Conservation (phyloP, 1,284 basidiomycete genomes). For the Meripilus lineatus region DNA sequence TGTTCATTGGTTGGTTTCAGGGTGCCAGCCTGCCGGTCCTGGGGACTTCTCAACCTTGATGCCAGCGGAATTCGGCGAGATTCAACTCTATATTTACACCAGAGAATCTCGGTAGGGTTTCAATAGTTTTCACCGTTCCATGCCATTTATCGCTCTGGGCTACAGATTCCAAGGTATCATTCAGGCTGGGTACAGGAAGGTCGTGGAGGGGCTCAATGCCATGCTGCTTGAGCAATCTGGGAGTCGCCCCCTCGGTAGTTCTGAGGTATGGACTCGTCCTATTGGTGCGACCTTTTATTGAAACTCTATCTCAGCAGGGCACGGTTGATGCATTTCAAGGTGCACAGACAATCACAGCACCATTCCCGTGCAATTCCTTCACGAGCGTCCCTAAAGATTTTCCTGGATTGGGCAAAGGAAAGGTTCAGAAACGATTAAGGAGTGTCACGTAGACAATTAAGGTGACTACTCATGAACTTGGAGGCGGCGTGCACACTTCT, state of each 20-base stretch:
- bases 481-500: too few species aligned
- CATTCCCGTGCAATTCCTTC: not conserved
- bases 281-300: not conserved
- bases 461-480: too few species aligned
- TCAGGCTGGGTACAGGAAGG: slow-evolving; percentile 5
- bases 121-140: not conserved
- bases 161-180: slow-evolving; percentile 6
- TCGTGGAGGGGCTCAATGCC: slow-evolving; percentile 3
- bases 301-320: too few species aligned
- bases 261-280: not conserved
- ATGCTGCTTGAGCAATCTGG: not conserved
- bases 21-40: slow-evolving; percentile 14
- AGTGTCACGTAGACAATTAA: too few species aligned
- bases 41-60: slow-evolving; percentile 62
- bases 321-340: too few species aligned
- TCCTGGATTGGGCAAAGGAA: too few species aligned
- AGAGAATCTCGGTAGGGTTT: slow-evolving; percentile 44
- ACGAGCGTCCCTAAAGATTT: not conserved
- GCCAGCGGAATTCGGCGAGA: slow-evolving; percentile 59
- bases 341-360: not conserved
- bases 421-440: too few species aligned
- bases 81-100: slow-evolving; percentile 61
- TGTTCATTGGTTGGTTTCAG: not conserved
- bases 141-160: not conserved
- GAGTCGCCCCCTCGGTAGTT: too few species aligned